These are phyloP conservation scores for Camellia sinensis DNA, from an alignment of 148 eudicot species.

Conservation along the genomic window DNA sequence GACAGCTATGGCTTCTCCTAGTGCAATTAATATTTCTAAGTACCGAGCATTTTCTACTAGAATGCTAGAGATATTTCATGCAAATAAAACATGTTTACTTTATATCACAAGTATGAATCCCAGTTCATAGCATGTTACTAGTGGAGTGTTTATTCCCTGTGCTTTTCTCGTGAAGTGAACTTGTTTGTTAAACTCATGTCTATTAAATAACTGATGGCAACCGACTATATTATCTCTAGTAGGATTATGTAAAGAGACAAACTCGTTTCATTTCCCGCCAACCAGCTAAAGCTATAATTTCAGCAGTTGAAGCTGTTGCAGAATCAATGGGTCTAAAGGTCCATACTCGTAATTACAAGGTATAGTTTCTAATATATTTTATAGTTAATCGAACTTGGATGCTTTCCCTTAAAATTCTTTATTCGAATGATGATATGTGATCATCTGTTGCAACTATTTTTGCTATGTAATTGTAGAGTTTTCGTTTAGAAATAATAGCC, in stretches of 20 bases:
- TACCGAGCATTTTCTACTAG: no score
- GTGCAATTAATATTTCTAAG: no score
- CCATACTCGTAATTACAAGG: constrained; percentile 78
- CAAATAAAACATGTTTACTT: background rate
- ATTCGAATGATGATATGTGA: no score
- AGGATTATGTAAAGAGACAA: constrained; percentile 92
- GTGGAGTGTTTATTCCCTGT: no score
- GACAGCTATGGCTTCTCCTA: no score
- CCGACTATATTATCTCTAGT: background rate
- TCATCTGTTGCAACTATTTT: background rate
- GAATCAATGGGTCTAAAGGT: constrained; percentile 84
- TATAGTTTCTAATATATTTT: constrained; percentile 11
- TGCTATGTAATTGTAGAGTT: no score
- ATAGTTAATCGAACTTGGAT: background rate
- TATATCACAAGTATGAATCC: background rate
- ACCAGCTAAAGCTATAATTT: constrained; percentile 68
- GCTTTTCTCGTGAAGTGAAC: background rate
- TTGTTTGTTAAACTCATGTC: background rate
- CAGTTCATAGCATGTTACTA: background rate
- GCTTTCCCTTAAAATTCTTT: background rate
- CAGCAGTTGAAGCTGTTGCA: constrained; percentile 69
- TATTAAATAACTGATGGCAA: background rate
- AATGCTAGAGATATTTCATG: no score
- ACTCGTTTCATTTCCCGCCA: constrained; percentile 93
- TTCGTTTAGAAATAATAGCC: no score